Conservation (phyloP, 768 basidiomycete species). For the Sarcodon aspratus region DNA sequence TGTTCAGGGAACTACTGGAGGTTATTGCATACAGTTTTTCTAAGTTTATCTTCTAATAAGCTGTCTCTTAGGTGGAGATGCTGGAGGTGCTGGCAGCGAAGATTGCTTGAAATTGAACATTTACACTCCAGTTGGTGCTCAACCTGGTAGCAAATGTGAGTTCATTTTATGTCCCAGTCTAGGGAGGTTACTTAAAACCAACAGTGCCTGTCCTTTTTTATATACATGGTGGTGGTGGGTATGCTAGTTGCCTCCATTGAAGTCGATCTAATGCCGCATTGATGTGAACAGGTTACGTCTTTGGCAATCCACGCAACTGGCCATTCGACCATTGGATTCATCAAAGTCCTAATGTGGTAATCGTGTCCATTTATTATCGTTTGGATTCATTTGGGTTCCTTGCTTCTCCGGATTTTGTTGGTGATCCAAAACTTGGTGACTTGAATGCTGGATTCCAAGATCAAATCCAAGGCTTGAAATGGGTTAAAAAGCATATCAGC, state of each 20-base stretch:
- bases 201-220: constrained; percentile 28
- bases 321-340: constrained; percentile 58
- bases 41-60: not conserved
- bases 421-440: constrained; percentile 27
- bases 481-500: constrained; percentile 25
- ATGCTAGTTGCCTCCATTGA: too few relatives aligned
- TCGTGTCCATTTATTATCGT: constrained; percentile 59
- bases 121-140: constrained; percentile 40
- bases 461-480: constrained; percentile 31
- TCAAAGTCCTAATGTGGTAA: constrained; percentile 48
- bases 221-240: constrained; percentile 26
- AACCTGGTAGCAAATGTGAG: constrained; percentile 35
- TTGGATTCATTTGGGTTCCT: constrained; percentile 57
- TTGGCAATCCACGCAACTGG: constrained; percentile 53
- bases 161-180: not conserved
- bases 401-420: constrained; percentile 31
- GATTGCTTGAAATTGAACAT: constrained; percentile 62
- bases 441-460: constrained; percentile 46
- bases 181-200: not conserved
- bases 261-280: not conserved
- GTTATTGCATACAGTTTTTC: constrained; percentile 14
- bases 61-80: constrained; percentile 30
- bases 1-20: constrained; percentile 42
- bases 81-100: constrained; percentile 54
- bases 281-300: constrained; percentile 32